These are phyloP conservation scores for Ceratopteris richardii DNA, from an alignment of 75 land plant species.

Conservation along the genomic window DNA sequence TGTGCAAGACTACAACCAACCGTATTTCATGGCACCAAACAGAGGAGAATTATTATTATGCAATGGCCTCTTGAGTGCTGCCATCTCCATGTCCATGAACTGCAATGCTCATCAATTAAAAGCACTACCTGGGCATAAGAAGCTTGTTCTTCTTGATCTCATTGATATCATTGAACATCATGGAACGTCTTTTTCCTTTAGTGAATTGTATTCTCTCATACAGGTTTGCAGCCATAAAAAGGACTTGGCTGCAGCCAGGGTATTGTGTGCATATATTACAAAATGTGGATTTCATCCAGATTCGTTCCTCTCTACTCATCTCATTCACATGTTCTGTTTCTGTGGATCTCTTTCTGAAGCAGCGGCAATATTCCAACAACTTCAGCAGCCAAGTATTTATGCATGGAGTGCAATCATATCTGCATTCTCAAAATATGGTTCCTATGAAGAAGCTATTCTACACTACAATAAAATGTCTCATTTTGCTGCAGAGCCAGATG, in stretches of 20 bases:
- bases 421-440: constrained; percentile 4
- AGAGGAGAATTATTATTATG: too few relatives aligned
- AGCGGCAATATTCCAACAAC: constrained; percentile 30
- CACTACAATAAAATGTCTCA: neutral
- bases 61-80: too few relatives aligned
- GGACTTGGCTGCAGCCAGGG: constrained; percentile 25
- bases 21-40: too few relatives aligned
- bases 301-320: constrained; percentile 29
- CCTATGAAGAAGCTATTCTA: neutral
- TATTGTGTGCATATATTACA: constrained; percentile 35
- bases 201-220: constrained; percentile 8
- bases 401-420: constrained; percentile 23
- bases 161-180: too few relatives aligned
- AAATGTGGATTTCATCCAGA: constrained; percentile 17
- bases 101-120: too few relatives aligned
- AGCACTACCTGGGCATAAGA: too few relatives aligned
- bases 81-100: too few relatives aligned
- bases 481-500: neutral
- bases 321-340: constrained; percentile 42
- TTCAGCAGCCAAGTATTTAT: constrained; percentile 13
- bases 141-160: too few relatives aligned
- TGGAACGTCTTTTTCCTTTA: too few relatives aligned
- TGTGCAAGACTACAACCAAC: too few relatives aligned
- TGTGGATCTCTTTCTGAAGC: constrained; percentile 20
- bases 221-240: constrained; percentile 16